Base-by-base conservation (phyloP, 305 asterid species). In the Coffea humblotiana region DNA sequence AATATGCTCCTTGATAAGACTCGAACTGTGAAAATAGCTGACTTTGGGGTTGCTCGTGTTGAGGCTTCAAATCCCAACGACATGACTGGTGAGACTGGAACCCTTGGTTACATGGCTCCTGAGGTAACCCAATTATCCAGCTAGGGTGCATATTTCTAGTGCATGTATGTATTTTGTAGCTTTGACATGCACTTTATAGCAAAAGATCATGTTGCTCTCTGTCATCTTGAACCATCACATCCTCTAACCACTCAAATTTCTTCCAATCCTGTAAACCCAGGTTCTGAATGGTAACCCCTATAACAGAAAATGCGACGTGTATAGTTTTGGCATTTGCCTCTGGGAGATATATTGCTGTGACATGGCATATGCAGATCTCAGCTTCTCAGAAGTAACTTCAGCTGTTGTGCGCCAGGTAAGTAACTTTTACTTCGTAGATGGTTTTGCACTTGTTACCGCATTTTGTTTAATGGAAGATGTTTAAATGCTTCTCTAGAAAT, bases 261-360 rank as follows among this genome's bases (percentile, higher is more conserved):
- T 80, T 37, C 27, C 18, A 29, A 66, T 69, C 18, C 21, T 40
- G 48, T 51, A 45, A 25, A 23, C 61, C 11, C 84, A 86, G 89
- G 87, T 86, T 79, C 84, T 86, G 32, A 84, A 86, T 27, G 87
- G 87, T 23, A 84, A 77, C 48, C 89, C 87, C 0, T 86, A 86
- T 68, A 86, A 86, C 47, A 79, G 89, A 35, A 86, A 79, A 65
- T 86, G 89, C 29, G 89, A 86, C 25, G 89, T 86, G 18, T 83
- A 86, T 67, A 86, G 89, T 83, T 86, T 81, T 79, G 89, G 89
- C 76, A 83, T 86, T 18, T 86, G 89, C 65, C 74, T 86, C 15
- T 86, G 87, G 89, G 89, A 86, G 68, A 86, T 86, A 79, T 86
- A 86, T 77, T 86, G 89, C 72, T 86, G 89, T 43, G 89, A 83